Percentiles rank a stretch among this genome's conserved stretches.
Evolutionary conservation across 2,329 filamentous ascomycete genomes (phyloP).

Genomic region (Aspergillus quadricinctus): DNA sequence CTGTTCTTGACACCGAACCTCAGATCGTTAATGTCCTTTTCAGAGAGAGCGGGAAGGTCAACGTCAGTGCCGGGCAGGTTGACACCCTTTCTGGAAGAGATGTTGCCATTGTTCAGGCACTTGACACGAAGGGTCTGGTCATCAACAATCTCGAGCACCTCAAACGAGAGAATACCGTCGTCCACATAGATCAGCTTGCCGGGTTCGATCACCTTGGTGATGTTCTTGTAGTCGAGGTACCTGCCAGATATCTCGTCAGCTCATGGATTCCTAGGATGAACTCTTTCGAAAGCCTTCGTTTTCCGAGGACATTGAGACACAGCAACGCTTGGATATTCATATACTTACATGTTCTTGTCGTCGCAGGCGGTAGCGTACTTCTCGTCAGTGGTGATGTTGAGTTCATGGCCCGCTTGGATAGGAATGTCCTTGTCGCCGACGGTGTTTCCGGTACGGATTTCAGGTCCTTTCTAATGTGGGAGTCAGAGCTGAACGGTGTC

Average conservation of each 20-base stretch:
- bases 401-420: conserved; percentile 73
- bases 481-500: conserved; percentile 8
- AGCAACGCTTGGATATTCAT: conserved; percentile 6
- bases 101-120: conserved; percentile 96
- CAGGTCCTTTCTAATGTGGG: conserved; percentile 63
- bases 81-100: conserved; percentile 98
- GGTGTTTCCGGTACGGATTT: conserved; percentile 80
- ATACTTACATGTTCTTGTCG: conserved; percentile 82
- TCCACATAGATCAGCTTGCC: conserved; percentile 97
- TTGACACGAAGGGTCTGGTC: conserved; percentile 82
- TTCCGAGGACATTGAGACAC: not conserved
- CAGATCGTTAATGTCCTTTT: conserved; percentile 96
- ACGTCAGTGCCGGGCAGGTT: conserved; percentile 99
- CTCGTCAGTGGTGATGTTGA: conserved; percentile 97
- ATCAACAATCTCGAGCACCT: conserved; percentile 82
- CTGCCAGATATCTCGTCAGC: conserved; percentile 41
- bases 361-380: conserved; percentile 79
- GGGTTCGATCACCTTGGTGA: conserved; percentile 91
- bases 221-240: conserved; percentile 99
- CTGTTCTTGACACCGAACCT: conserved; percentile 96
- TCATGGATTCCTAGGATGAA: not conserved
- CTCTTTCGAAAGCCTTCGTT: not conserved
- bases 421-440: conserved; percentile 68
- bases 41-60: conserved; percentile 91
- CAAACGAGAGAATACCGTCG: conserved; percentile 94